phyloP scores from a whole-genome alignment of 164 flowering plant genomes.

The Magnolia changhungtana region DNA sequence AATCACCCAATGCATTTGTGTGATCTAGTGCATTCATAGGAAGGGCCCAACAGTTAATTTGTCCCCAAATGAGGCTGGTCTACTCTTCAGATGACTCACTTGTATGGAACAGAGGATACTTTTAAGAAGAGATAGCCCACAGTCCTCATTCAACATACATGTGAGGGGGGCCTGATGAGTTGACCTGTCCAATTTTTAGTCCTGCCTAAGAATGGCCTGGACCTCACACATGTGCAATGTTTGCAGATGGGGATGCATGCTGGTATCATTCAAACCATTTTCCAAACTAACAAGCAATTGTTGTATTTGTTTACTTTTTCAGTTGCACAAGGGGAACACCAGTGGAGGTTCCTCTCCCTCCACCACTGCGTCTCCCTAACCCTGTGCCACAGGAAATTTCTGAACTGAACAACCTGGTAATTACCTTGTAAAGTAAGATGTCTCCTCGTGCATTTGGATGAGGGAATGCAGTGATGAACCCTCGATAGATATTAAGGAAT shows the following conservation, averaged over 20 bases:
- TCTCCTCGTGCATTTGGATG: not conserved
- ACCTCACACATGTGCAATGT: too few relatives aligned
- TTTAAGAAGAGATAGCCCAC: too few relatives aligned
- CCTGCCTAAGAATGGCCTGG: too few relatives aligned
- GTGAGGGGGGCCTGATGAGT: too few relatives aligned
- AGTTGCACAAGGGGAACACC: conserved; percentile 27
- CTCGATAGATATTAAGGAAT: not conserved
- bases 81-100: not conserved
- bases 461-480: not conserved
- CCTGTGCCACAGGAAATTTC: conserved; percentile 4
- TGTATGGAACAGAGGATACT: not conserved
- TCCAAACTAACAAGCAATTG: too few relatives aligned
- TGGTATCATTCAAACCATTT: not conserved
- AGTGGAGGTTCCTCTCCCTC: conserved; percentile 30
- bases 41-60: not conserved
- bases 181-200: too few relatives aligned
- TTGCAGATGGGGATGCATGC: too few relatives aligned
- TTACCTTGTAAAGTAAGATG: not conserved
- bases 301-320: conserved; percentile 4
- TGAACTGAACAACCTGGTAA: conserved; percentile 15
- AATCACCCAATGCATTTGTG: not conserved
- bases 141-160: too few relatives aligned
- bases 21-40: not conserved
- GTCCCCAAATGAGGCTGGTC: not conserved
- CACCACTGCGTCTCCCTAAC: conserved; percentile 22